Conservation (phyloP, 2,329 filamentous ascomycete species). For the Byssoonygena ceratinophila region DNA sequence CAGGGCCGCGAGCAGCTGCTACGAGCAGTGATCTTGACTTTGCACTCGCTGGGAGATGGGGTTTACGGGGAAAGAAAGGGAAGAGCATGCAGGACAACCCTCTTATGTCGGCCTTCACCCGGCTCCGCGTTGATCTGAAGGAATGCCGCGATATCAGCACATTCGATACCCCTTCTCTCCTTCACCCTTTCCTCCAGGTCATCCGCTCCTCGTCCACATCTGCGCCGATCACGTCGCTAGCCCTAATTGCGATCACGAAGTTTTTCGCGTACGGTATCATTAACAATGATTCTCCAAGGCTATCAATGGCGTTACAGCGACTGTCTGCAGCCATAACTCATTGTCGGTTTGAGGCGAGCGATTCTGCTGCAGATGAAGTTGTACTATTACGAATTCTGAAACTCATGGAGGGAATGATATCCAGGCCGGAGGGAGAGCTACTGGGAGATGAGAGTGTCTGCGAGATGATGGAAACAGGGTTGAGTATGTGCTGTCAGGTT, state of each 20-base stretch:
- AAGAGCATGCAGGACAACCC: constrained; percentile 98
- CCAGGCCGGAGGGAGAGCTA: constrained; percentile 79
- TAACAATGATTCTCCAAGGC: constrained; percentile 68
- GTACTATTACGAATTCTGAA: constrained; percentile 89
- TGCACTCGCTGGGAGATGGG: constrained; percentile 71
- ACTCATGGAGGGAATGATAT: constrained; percentile 97
- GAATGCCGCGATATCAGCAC: constrained; percentile 77
- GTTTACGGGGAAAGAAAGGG: constrained; percentile 83
- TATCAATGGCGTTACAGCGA: constrained; percentile 85
- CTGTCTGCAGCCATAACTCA: constrained; percentile 92
- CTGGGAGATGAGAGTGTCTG: constrained; percentile 98
- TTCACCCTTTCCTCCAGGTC: constrained; percentile 91
- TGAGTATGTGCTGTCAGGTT: constrained; percentile 94
- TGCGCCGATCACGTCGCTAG: constrained; percentile 88
- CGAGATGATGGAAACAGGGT: constrained; percentile 96
- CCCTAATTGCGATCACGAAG: constrained; percentile 86
- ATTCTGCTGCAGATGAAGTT: constrained; percentile 88
- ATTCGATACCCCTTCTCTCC: constrained; percentile 79
- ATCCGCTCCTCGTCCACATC: constrained; percentile 94
- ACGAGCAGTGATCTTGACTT: constrained; percentile 31
- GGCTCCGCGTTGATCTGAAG: constrained; percentile 76
- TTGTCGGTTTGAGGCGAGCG: constrained; percentile 93
- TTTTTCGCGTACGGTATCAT: constrained; percentile 95
- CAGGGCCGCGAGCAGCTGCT: constrained; percentile 18
- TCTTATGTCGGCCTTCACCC: constrained; percentile 86